phyloP scores from a whole-genome alignment of 1,284 basidiomycete genomes.

The Pyrrhoderma lamaoense region DNA sequence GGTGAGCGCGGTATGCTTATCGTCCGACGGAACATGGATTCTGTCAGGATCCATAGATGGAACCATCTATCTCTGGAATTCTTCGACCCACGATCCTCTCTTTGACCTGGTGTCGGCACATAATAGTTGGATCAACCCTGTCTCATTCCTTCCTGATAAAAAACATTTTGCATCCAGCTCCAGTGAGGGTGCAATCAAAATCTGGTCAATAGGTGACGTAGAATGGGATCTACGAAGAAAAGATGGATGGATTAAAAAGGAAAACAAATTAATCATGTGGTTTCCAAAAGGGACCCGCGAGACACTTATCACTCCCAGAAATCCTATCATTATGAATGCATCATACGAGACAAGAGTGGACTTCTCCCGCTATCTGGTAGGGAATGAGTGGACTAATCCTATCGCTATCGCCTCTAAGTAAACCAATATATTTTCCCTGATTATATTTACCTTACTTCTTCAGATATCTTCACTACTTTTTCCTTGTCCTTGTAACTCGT shows the following conservation, averaged over 20 bases:
- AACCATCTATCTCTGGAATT: conserved; percentile 4
- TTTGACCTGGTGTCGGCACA: background rate
- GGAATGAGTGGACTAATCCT: too few species aligned
- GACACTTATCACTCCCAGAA: too few species aligned
- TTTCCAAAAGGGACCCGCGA: too few species aligned
- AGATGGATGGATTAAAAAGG: conserved; percentile 7
- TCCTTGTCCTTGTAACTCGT: too few species aligned
- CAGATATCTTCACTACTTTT: too few species aligned
- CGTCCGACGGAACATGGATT: background rate
- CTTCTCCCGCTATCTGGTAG: too few species aligned
- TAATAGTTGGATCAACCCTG: background rate
- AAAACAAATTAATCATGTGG: too few species aligned
- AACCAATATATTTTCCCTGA: too few species aligned
- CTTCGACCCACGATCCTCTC: background rate
- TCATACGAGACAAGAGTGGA: too few species aligned
- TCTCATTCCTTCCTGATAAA: background rate
- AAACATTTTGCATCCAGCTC: background rate
- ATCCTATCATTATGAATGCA: too few species aligned
- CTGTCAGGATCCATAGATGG: conserved; percentile 1
- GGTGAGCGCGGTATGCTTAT: background rate
- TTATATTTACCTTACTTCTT: too few species aligned
- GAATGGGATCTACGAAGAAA: background rate
- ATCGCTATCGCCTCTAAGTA: too few species aligned
- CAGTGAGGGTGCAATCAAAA: background rate
- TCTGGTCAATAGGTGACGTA: background rate